These are phyloP conservation scores for Hericium coralloides DNA, from an alignment of 768 basidiomycete genomes.

Conservation along the genomic window DNA sequence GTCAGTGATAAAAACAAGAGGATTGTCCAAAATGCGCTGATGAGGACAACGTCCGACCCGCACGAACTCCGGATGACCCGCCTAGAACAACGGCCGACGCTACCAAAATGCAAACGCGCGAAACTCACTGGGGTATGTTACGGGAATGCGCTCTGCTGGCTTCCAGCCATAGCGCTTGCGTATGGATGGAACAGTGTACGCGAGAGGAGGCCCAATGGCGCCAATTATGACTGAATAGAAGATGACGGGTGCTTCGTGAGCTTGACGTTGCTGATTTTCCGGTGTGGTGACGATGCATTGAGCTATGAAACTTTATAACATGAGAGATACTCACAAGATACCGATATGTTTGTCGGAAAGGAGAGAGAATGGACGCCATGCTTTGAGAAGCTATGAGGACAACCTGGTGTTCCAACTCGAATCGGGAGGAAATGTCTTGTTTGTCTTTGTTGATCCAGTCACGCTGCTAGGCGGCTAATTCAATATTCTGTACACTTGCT, in stretches of 20 bases:
- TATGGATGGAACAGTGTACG: conserved; percentile 69
- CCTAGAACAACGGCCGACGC: neutral
- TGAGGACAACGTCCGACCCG: neutral
- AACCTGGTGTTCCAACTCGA: too few species aligned
- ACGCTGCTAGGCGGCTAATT: too few species aligned
- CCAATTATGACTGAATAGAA: conserved; percentile 82
- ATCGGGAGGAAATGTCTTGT: too few species aligned
- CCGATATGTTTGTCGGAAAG: conserved; percentile 45
- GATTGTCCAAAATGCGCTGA: neutral
- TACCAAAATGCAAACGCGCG: neutral
- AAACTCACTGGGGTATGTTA: conserved; percentile 68
- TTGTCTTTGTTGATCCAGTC: too few species aligned
- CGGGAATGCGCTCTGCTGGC: conserved; percentile 60
- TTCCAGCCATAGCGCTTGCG: conserved; percentile 66
- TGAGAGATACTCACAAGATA: conserved; percentile 17
- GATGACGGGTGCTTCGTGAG: conserved; percentile 85
- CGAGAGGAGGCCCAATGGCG: conserved; percentile 64
- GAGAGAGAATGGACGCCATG: conserved; percentile 38
- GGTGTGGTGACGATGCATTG: neutral
- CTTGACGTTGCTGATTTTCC: conserved; percentile 65
- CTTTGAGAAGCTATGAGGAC: neutral
- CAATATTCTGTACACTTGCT: too few species aligned
- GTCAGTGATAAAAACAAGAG: neutral
- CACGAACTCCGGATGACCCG: neutral
- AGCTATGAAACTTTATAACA: neutral